These are phyloP conservation scores for Aspergillus unguis DNA, from an alignment of 2,329 filamentous ascomycete species.

Conservation along the genomic window DNA sequence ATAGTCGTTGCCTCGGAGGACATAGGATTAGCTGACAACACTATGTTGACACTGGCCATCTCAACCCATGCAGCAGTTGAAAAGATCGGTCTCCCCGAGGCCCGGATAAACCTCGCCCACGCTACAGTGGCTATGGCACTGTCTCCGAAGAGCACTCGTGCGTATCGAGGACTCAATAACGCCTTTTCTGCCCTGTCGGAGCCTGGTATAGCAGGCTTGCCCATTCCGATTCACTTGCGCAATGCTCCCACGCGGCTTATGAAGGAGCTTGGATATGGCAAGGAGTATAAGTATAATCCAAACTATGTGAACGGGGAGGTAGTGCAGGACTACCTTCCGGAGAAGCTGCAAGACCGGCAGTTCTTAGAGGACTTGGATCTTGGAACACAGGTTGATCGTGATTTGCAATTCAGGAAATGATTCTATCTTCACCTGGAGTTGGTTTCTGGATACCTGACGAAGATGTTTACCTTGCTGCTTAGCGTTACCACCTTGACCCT, in stretches of 20 bases:
- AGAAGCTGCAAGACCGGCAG: constrained; percentile 62
- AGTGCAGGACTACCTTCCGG: constrained; percentile 85
- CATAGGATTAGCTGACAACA: constrained; percentile 83
- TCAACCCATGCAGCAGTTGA: constrained; percentile 83
- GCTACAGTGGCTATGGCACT: constrained; percentile 75
- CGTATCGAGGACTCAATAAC: constrained; percentile 78
- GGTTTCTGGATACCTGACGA: background rate
- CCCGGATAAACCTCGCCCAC: constrained; percentile 86
- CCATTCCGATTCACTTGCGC: constrained; percentile 80
- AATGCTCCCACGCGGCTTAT: constrained; percentile 91
- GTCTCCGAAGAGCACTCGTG: constrained; percentile 80
- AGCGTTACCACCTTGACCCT: background rate
- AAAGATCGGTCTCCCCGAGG: constrained; percentile 93
- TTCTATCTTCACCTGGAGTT: background rate
- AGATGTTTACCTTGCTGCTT: background rate
- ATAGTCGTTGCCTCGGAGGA: constrained; percentile 95
- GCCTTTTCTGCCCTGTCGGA: constrained; percentile 76
- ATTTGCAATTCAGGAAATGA: constrained; percentile 42
- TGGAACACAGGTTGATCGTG: constrained; percentile 72
- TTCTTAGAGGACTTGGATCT: constrained; percentile 81
- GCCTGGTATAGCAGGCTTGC: constrained; percentile 75
- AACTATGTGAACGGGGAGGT: constrained; percentile 81
- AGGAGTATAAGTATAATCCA: constrained; percentile 94
- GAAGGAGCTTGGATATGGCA: constrained; percentile 87
- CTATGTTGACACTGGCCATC: constrained; percentile 77